phyloP scores from a whole-genome alignment of 345 rosid species.

The Citrus reticulata region DNA sequence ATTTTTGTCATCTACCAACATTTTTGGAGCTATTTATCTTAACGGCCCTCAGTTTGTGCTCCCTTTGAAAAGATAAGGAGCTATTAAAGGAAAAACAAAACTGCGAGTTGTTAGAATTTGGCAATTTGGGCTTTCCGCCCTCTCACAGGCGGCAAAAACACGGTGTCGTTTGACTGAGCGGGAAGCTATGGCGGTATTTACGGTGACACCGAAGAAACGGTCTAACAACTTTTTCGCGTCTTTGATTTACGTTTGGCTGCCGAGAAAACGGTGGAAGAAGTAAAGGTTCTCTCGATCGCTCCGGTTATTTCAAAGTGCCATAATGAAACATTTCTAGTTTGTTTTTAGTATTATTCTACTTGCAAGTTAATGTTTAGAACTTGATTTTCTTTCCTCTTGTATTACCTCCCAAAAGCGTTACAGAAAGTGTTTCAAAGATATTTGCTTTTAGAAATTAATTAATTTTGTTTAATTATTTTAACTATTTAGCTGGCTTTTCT shows the following conservation, averaged over 20 bases:
- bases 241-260: constrained; percentile 2
- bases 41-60: too few relatives aligned
- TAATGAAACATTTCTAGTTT: neutral
- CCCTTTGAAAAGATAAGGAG: too few relatives aligned
- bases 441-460: neutral
- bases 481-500: neutral
- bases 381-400: neutral
- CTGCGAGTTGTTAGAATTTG: neutral
- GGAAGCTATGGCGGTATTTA: neutral
- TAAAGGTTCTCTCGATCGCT: neutral
- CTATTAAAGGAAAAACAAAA: too few relatives aligned
- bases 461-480: neutral
- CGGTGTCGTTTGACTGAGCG: neutral
- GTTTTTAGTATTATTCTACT: neutral
- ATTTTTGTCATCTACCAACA: neutral
- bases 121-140: neutral
- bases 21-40: too few relatives aligned
- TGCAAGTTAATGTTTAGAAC: neutral
- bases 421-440: neutral
- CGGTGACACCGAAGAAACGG: neutral
- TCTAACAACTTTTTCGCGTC: neutral
- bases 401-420: neutral
- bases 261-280: constrained; percentile 3
- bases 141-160: neutral
- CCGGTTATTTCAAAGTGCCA: neutral